phyloP scores from a whole-genome alignment of 306 rosid species.

The Dryas alaskensis region DNA sequence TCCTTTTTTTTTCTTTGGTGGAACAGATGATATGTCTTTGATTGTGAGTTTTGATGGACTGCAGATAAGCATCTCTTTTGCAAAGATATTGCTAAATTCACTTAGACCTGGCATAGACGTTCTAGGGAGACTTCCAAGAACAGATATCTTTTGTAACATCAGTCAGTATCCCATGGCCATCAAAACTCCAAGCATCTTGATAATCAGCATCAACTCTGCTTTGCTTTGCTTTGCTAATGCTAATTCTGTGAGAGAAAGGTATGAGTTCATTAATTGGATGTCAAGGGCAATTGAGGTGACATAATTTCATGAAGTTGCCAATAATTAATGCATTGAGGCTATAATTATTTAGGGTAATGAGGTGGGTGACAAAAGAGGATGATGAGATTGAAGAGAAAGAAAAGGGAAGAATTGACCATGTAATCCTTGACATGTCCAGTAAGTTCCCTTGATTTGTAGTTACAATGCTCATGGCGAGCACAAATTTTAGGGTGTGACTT shows the following conservation, averaged over 20 bases:
- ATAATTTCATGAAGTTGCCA: not conserved
- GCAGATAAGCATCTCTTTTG: constrained; percentile 80
- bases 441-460: constrained; percentile 26
- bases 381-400: constrained; percentile 32
- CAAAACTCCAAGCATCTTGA: constrained; percentile 54
- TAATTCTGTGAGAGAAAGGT: constrained; percentile 74
- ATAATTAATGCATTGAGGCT: not conserved
- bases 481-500: not conserved
- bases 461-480: not conserved
- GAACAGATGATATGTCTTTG: not conserved
- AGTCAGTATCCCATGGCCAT: constrained; percentile 77
- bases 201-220: constrained; percentile 63
- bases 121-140: constrained; percentile 70
- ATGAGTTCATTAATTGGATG: not conserved
- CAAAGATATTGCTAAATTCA: constrained; percentile 63
- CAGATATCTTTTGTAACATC: constrained; percentile 62
- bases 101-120: constrained; percentile 71
- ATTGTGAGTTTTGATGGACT: constrained; percentile 11
- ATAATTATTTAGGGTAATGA: constrained; percentile 47
- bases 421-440: constrained; percentile 81
- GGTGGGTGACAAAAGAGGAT: constrained; percentile 48
- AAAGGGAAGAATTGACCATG: constrained; percentile 39
- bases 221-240: constrained; percentile 91
- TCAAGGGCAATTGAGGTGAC: not conserved
- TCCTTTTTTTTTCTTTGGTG: too few relatives aligned